These are phyloP conservation scores for Fraxinus nigra DNA, from an alignment of 305 asterid species.

Conservation along the genomic window DNA sequence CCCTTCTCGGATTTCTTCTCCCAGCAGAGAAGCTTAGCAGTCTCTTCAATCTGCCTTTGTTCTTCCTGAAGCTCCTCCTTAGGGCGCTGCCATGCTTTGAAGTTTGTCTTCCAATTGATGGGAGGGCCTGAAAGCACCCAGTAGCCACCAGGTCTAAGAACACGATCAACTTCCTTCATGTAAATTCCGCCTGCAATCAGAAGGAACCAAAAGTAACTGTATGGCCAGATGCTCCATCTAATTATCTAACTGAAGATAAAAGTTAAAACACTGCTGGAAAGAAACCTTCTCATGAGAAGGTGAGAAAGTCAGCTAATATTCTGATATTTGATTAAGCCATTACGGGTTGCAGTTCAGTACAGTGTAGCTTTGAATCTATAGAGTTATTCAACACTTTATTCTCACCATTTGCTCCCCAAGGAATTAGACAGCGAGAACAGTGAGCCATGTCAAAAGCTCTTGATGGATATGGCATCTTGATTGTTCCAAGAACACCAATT, in stretches of 20 bases:
- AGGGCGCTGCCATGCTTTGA: not conserved
- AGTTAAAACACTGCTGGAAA: not conserved
- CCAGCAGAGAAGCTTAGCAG: not conserved
- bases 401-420: not conserved
- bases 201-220: not conserved
- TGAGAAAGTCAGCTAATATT: not conserved
- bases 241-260: not conserved
- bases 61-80: not conserved
- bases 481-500: slow-evolving; percentile 46
- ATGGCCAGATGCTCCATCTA: not conserved
- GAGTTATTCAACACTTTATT: not conserved
- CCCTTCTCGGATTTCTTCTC: not conserved
- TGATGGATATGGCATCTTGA: slow-evolving; percentile 41
- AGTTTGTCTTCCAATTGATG: not conserved
- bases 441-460: slow-evolving; percentile 43
- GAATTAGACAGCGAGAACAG: slow-evolving; percentile 37
- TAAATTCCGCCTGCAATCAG: not conserved
- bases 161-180: not conserved
- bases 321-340: not conserved
- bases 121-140: slow-evolving; percentile 1
- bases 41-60: not conserved
- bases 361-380: not conserved
- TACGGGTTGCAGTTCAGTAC: not conserved
- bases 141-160: not conserved
- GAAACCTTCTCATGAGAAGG: not conserved